Evolutionary conservation across 2,329 filamentous ascomycete genomes (phyloP), one percentile per base, ranked within the genome.

Genomic region (Aspergillus spinulosporus): DNA sequence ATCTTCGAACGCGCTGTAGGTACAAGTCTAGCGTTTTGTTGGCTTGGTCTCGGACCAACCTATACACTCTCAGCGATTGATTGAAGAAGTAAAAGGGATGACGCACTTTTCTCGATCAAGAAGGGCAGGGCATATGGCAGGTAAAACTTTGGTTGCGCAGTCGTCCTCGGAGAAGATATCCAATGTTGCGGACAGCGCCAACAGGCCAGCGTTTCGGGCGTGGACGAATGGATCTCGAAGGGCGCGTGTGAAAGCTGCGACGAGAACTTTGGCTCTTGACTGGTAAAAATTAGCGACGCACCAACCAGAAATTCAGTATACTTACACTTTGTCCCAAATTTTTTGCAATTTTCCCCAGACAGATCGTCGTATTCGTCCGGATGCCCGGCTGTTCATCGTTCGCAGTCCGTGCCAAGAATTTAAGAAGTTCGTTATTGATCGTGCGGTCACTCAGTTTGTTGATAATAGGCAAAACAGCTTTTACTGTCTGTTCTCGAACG

Each of bases 311-410:
- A n/a, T 36, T 2, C 28, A 67, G 71, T 53, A 12, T 12, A 47
- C 44, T 15, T 73, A 83, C 81, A 62, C 77, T 78, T 1, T 83
- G 80, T 1, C 91, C 90, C 1, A 99, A 80, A 66, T 96, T 89
- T 65, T 91, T 92, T 9, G 94, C 92, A 64, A 99, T 97, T 69
- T 97, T 97, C 21, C 94, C 94, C 0, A 99, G 77, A 70, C 93
- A 97, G 54, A 99, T 99, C 1, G 94, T 99, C 0, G 94, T 99
- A 71, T 99, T 99, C 6, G 94, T 99, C 59, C 94, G 85, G 62
- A 99, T 99, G 0, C 94, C 94, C 1, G 94, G 92, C 68, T 99
- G 93, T 66, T 97, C 94, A 61, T 99, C 94, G 66, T 97, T 99
- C 45, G 94, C 92, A 1, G 93, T 97, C 72, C 96, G 97, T 43